phyloP scores from a whole-genome alignment of 2,329 filamentous ascomycete genomes.

The Coniosporium tulheliwenetii region DNA sequence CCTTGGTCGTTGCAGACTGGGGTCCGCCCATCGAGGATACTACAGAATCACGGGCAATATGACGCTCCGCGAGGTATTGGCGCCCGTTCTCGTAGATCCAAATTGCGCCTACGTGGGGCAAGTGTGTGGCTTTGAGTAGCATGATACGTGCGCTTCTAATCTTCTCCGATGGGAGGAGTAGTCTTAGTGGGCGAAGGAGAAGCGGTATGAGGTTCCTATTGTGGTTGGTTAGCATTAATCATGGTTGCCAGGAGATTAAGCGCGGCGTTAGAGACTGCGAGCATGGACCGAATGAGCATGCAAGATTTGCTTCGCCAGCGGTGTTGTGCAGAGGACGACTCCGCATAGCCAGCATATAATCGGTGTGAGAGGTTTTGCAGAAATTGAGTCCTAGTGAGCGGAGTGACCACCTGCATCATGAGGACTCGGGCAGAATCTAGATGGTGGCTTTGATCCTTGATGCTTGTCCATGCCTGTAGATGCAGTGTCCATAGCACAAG shows the following conservation, averaged over 20 bases:
- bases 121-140: slow-evolving; percentile 42
- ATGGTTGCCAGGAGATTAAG: background rate
- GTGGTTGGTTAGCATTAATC: background rate
- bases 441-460: background rate
- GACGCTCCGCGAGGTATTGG: slow-evolving; percentile 11
- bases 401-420: background rate
- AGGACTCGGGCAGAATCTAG: background rate
- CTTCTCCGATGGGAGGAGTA: slow-evolving; percentile 48
- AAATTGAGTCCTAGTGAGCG: background rate
- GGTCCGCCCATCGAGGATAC: slow-evolving; percentile 16
- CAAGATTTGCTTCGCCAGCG: slow-evolving; percentile 4
- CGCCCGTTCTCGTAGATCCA: slow-evolving; percentile 43
- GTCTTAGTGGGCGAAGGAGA: slow-evolving; percentile 54
- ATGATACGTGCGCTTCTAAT: slow-evolving; percentile 47
- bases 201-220: slow-evolving; percentile 56
- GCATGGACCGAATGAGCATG: background rate
- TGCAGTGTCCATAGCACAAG: background rate
- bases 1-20: slow-evolving; percentile 9
- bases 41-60: slow-evolving; percentile 2
- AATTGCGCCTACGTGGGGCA: slow-evolving; percentile 55
- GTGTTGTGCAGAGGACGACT: background rate
- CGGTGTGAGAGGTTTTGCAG: too few species aligned
- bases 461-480: background rate
- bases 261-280: background rate
- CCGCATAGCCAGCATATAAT: background rate